Conservation (phyloP, 805 yeast genomes). For the Starmerella stigmatis region DNA sequence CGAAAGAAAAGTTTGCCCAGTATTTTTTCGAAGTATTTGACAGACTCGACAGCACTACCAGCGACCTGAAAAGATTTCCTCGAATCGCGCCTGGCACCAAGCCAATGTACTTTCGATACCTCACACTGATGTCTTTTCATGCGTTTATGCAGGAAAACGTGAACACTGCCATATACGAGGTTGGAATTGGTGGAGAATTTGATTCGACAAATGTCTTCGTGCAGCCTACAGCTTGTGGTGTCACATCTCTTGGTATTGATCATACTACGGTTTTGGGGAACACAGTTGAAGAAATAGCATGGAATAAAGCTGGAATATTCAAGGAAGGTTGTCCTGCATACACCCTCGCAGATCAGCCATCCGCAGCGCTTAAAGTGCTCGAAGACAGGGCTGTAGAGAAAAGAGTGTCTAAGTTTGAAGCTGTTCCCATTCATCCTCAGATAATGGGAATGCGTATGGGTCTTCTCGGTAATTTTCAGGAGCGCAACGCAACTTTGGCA, state of each 20-base stretch:
- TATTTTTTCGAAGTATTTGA: constrained; percentile 96
- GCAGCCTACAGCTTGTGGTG: constrained; percentile 74
- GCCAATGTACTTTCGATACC: constrained; percentile 87
- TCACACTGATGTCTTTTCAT: constrained; percentile 84
- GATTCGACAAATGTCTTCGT: constrained; percentile 89
- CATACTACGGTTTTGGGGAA: constrained; percentile 80
- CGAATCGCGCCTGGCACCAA: constrained; percentile 61
- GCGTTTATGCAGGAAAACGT: constrained; percentile 79
- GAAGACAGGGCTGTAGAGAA: constrained; percentile 60
- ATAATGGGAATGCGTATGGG: constrained; percentile 29
- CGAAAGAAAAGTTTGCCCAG: constrained; percentile 67
- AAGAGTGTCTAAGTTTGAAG: constrained; percentile 35
- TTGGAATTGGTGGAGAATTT: constrained; percentile 95
- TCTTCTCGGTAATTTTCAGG: constrained; percentile 65
- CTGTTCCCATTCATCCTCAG: constrained; percentile 41
- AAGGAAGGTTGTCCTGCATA: constrained; percentile 59
- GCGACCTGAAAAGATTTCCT: constrained; percentile 53
- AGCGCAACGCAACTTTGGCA: constrained; percentile 78
- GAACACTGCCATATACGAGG: constrained; percentile 92
- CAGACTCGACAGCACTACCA: constrained; percentile 46
- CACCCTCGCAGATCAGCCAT: constrained; percentile 47
- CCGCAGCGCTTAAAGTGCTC: constrained; percentile 40
- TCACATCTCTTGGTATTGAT: constrained; percentile 80
- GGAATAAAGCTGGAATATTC: constrained; percentile 94
- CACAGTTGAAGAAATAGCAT: constrained; percentile 80